Conservation (phyloP, 1,139 yeast genomes). For the Suhomyces yuchorum region DNA sequence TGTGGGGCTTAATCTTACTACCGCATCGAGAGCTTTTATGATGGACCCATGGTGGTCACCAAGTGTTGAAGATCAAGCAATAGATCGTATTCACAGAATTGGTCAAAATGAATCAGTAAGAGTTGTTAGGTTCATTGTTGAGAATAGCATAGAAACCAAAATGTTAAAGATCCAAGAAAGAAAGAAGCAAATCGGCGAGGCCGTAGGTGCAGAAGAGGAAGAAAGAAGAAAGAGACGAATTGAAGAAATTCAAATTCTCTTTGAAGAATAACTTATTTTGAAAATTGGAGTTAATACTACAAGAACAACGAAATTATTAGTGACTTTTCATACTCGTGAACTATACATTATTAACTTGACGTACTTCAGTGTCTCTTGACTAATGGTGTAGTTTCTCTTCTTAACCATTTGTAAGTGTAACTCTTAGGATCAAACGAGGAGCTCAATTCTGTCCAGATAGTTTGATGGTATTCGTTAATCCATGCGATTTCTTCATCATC, state of each 20-base stretch:
- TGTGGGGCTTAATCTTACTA: conserved; percentile 86
- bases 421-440: conserved; percentile 52
- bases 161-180: conserved; percentile 88
- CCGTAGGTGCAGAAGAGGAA: conserved; percentile 79
- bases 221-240: conserved; percentile 71
- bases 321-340: background rate
- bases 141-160: conserved; percentile 84
- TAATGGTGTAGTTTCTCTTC: conserved; percentile 63
- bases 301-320: background rate
- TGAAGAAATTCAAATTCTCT: conserved; percentile 78
- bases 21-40: conserved; percentile 83
- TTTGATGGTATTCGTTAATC: conserved; percentile 68
- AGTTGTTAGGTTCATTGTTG: conserved; percentile 79
- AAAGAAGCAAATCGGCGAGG: conserved; percentile 83
- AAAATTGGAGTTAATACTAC: background rate
- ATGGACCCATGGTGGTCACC: conserved; percentile 99
- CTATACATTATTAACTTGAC: background rate
- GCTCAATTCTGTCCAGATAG: conserved; percentile 59
- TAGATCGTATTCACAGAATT: conserved; percentile 89
- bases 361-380: conserved; percentile 7
- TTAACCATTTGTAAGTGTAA: conserved; percentile 69
- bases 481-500: conserved; percentile 62
- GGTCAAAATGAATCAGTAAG: conserved; percentile 79
- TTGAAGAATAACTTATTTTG: conserved; percentile 46
- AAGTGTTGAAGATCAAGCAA: conserved; percentile 91